Evolutionary conservation across 805 yeast species (phyloP).

Genomic region (Monosporozyma siamensis): DNA sequence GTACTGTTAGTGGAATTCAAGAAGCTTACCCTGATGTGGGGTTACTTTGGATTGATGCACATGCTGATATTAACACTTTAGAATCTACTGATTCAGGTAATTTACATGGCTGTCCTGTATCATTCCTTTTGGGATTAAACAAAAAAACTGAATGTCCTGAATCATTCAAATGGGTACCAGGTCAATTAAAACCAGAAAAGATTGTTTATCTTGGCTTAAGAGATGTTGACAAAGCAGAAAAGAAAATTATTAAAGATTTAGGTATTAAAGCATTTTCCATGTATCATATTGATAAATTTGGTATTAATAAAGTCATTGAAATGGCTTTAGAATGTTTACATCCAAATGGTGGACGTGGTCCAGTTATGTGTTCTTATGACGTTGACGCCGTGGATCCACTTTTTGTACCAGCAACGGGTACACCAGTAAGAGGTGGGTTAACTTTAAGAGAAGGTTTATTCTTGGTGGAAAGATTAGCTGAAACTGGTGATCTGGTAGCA

Average conservation of each 20-base stretch:
- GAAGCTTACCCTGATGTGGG: slow-evolving; percentile 79
- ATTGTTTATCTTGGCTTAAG: slow-evolving; percentile 90
- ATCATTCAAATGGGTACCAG: slow-evolving; percentile 74
- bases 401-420: slow-evolving; percentile 94
- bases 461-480: slow-evolving; percentile 85
- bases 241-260: slow-evolving; percentile 56
- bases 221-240: slow-evolving; percentile 86
- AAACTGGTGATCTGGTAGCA: slow-evolving; percentile 78
- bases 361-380: slow-evolving; percentile 87
- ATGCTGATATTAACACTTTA: slow-evolving; percentile 92
- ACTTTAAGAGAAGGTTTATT: slow-evolving; percentile 91
- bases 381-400: slow-evolving; percentile 95
- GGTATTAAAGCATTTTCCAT: slow-evolving; percentile 81
- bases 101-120: slow-evolving; percentile 93
- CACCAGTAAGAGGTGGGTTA: slow-evolving; percentile 94
- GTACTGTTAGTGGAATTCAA: slow-evolving; percentile 79
- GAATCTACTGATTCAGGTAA: slow-evolving; percentile 78
- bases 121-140: slow-evolving; percentile 80
- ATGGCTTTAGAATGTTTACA: slow-evolving; percentile 78
- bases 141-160: slow-evolving; percentile 45
- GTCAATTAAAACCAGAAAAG: slow-evolving; percentile 52
- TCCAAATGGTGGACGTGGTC: slow-evolving; percentile 57
- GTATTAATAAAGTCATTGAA: slow-evolving; percentile 82
- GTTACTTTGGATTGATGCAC: slow-evolving; percentile 94
- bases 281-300: slow-evolving; percentile 93